Base-by-base conservation (phyloP, 345 rosid species). In the Raphanus sativus region DNA sequence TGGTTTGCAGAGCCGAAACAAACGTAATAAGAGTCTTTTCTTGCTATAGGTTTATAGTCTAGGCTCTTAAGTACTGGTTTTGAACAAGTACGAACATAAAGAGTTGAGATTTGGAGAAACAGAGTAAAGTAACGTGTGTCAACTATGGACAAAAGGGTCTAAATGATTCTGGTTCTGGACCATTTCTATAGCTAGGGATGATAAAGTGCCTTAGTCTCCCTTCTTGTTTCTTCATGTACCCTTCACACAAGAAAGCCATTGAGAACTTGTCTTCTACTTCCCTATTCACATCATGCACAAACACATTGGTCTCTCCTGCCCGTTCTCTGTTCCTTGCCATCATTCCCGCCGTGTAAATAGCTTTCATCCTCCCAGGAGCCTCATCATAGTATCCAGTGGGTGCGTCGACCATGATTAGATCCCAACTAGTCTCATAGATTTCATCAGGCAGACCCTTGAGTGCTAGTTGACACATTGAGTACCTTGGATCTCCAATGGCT, bases 401-500 rank as follows among this genome's bases (percentile, higher is more conserved):
- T 1, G 99, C 99, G 25, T 92, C 96, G 0, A 95, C 97, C 97
- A 91, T 92, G 8, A 95, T 92, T 60, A 92, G 71, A 71, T 95
- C 94, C 97, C 98, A 95, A 10, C 77, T 77, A 4, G 74, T 84
- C 15, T 89, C 91, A 56, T 90, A 92, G 25, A 95, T 87, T 15
- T 88, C 90, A 17, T 61, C 71, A 1, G 97, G 97, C 50, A 95
- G 78, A 2, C 96, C 91, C 77, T 91, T 91, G 48, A 92, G 72
- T 11, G 96, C 38, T n/a, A 95, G 86, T 32, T 86, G 90, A 74
- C 99, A 92, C 86, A 86, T 84, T 2, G 96, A 91, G 82, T 82
- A 87, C 75, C 83, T 86, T 0, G 93, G 91, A 78, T 92, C 96
- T 34, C 85, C 77, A 6, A 86, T 79, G 13, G 86, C 90, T 10